Percentiles rank a stretch among this genome's conserved stretches.
phyloP scores from a whole-genome alignment of 306 rosid species.

The Cucurbita ficifolia region DNA sequence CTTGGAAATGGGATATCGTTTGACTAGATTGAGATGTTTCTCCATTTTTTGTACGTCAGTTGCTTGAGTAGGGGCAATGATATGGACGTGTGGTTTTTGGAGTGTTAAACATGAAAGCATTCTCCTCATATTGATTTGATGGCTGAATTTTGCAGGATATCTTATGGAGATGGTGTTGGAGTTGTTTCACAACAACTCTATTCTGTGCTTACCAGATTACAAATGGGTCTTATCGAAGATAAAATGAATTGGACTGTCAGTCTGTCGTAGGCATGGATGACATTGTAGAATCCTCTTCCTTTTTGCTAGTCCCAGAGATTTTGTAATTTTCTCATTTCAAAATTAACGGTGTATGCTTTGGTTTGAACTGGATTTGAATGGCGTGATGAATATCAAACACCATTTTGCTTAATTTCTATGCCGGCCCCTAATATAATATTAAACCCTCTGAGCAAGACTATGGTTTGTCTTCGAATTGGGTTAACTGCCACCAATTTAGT shows the following conservation, averaged over 20 bases:
- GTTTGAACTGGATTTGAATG: neutral
- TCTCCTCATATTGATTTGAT: neutral
- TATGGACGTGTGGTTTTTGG: neutral
- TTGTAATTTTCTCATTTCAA: neutral
- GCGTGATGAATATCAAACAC: neutral
- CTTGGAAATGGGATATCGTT: neutral
- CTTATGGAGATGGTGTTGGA: slow-evolving; percentile 52
- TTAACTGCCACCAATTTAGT: neutral
- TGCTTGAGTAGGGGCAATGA: neutral
- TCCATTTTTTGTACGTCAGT: neutral
- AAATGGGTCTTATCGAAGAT: slow-evolving; percentile 86
- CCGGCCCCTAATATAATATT: neutral
- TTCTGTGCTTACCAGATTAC: slow-evolving; percentile 63
- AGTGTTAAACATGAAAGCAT: neutral
- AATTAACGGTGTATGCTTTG: neutral
- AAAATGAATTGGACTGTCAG: slow-evolving; percentile 82
- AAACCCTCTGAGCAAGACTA: neutral
- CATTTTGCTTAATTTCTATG: neutral
- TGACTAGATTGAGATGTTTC: neutral
- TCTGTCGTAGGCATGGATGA: slow-evolving; percentile 22
- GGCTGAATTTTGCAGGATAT: slow-evolving; percentile 32
- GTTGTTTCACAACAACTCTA: slow-evolving; percentile 70
- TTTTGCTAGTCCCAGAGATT: neutral
- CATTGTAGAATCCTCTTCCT: neutral
- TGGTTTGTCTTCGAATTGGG: neutral